Percentiles rank a stretch among this genome's conserved stretches.
Conservation (phyloP, 768 basidiomycete species). For the Panellus pusillus region DNA sequence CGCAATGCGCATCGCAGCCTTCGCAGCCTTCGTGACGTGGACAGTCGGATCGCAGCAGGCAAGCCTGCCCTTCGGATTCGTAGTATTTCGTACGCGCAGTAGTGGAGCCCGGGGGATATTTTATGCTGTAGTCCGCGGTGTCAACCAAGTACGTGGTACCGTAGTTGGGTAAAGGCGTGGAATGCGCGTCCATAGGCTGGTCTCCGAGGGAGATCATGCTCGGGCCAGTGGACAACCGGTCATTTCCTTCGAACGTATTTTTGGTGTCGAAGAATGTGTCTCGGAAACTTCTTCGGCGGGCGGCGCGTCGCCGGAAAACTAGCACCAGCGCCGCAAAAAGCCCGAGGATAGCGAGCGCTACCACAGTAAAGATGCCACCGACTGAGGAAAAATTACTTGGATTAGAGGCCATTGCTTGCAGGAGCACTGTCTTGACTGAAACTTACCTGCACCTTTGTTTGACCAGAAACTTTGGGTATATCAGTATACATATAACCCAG, state of each 20-base stretch:
- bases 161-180: conserved; percentile 13
- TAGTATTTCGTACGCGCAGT: too few species aligned
- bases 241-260: not conserved
- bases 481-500: not conserved
- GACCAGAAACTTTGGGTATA: conserved; percentile 10
- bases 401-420: too few species aligned
- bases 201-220: conserved; percentile 20
- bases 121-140: conserved; percentile 10
- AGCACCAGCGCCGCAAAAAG: not conserved
- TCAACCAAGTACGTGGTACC: conserved; percentile 17
- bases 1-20: too few species aligned
- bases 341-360: conserved; percentile 13
- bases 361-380: conserved; percentile 16
- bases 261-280: conserved; percentile 22
- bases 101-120: conserved; percentile 17
- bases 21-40: too few species aligned
- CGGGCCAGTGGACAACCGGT: conserved; percentile 1
- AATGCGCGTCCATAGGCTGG: conserved; percentile 17
- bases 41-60: conserved; percentile 4
- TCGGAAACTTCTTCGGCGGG: conserved; percentile 11
- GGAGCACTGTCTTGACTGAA: not conserved
- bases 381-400: conserved; percentile 4
- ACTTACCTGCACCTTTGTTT: conserved; percentile 18
- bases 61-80: not conserved
- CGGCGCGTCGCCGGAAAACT: conserved; percentile 6